Evolutionary conservation across 345 rosid genomes (phyloP), one percentile per base, ranked within the genome.

Genomic region (Excoecaria agallocha): DNA sequence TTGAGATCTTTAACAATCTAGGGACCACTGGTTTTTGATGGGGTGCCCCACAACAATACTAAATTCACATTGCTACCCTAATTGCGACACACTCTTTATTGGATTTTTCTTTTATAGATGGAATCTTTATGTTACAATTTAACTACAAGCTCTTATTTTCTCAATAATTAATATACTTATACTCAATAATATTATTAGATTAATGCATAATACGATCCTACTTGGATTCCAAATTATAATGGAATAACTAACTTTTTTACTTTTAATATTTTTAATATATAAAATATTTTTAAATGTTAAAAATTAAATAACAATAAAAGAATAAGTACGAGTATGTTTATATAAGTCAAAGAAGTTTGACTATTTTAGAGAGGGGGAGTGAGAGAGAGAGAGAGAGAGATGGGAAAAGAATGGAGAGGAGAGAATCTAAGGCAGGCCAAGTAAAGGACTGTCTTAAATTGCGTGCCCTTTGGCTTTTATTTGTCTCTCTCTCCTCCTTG

Each of bases 381-480:
- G n/a, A n/a, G 41, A 17, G 45, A 35, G 15, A 19, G 50, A 1
- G 0, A 39, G 35, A 17, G 39, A 2, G 6, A 37, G 25, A 38
- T 52, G 15, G 50, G 10, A n/a, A 2, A 6, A 37, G 12, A 38
- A 16, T 59, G 64, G 5, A 57, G 66, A 9, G 9, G 9, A 57
- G 63, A 22, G 49, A 55, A 37, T 64, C 74, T 12, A 63, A 70
- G 72, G 69, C 45, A 15, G 48, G 19, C 39, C 41, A 38, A 30
- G 37, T 39, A 63, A 41, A 51, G 69, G 50, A 38, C 17, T 67
- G 76, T 74, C 85, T 84, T 82, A 73, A 80, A 73, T 75, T 77
- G 87, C 76, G 87, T 82, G 89, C 86, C 84, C 67, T 50, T 37
- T 48, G 9, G 37, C 62, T 59, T 65, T 68, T 13, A 7, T 24